These are phyloP conservation scores for Pythium dissotocum DNA, from an alignment of 352 stramenopile species.

Conservation along the genomic window DNA sequence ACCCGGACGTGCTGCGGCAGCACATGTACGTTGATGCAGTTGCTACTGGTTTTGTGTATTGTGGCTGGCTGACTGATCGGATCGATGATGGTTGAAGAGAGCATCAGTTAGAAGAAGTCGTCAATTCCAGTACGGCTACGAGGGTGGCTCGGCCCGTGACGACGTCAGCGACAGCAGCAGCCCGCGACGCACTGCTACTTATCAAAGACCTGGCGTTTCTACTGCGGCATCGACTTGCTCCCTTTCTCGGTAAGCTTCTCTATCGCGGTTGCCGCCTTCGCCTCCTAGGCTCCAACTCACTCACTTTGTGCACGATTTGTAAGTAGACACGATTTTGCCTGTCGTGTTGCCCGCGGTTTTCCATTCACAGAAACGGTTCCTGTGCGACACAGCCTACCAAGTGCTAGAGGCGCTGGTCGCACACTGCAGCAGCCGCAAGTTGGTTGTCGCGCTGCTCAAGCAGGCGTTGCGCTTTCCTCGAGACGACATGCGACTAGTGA, in stretches of 20 bases:
- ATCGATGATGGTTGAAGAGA: conserved; percentile 6
- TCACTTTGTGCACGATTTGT: background rate
- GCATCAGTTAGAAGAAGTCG: conserved; percentile 23
- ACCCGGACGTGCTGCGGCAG: conserved; percentile 50
- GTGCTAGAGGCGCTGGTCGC: conserved; percentile 53
- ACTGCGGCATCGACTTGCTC: conserved; percentile 42
- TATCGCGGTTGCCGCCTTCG: background rate
- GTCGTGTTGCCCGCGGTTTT: conserved; percentile 48
- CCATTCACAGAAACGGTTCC: conserved; percentile 52
- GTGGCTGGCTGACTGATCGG: background rate
- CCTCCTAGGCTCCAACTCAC: background rate
- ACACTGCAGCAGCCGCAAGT: conserved; percentile 50
- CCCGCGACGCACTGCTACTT: conserved; percentile 44
- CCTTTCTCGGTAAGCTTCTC: conserved; percentile 44
- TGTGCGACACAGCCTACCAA: conserved; percentile 60
- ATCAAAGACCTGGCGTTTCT: conserved; percentile 66
- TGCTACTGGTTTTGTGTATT: background rate
- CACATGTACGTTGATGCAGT: conserved; percentile 45
- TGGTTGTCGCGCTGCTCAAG: conserved; percentile 37
- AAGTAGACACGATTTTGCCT: conserved; percentile 49
- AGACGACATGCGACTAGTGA: conserved; percentile 50
- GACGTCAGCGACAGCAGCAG: conserved; percentile 21
- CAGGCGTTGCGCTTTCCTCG: conserved; percentile 23
- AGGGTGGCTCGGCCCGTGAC: background rate
- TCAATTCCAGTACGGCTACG: conserved; percentile 3